Percentiles rank a stretch among this genome's conserved stretches.
phyloP scores from a whole-genome alignment of 352 stramenopile species.

The Globisporangium spiculum region DNA sequence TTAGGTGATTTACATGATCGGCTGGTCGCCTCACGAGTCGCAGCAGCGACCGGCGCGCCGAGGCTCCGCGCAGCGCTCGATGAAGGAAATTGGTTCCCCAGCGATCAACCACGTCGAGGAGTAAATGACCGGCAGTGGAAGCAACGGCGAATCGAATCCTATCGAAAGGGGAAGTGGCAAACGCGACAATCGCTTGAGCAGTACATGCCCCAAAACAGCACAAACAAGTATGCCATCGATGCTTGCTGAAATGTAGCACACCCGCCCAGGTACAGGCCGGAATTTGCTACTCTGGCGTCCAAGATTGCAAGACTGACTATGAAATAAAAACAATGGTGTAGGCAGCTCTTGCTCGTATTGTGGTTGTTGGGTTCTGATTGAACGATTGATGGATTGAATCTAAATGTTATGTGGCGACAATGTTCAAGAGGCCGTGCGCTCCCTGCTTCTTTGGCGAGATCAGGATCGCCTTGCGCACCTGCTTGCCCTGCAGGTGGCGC shows the following conservation, averaged over 20 bases:
- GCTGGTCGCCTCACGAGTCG: slow-evolving; percentile 94
- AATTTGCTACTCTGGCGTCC: background rate
- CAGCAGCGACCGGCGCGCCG: slow-evolving; percentile 91
- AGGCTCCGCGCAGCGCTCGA: slow-evolving; percentile 70
- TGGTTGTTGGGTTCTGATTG: background rate
- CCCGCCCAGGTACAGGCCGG: background rate
- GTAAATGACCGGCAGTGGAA: background rate
- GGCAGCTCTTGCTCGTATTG: background rate
- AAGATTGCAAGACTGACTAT: background rate
- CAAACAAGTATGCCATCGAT: too few relatives aligned
- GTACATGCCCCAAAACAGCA: too few relatives aligned
- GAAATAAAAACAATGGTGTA: background rate
- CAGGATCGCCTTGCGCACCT: slow-evolving; percentile 71
- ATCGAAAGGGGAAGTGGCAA: background rate
- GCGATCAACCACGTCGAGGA: slow-evolving; percentile 19
- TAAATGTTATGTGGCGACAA: slow-evolving; percentile 47
- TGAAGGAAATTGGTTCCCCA: slow-evolving; percentile 63
- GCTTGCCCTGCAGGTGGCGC: slow-evolving; percentile 63
- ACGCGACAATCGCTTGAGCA: too few relatives aligned
- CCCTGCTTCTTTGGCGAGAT: slow-evolving; percentile 82
- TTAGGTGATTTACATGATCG: slow-evolving; percentile 96
- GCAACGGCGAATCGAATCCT: background rate
- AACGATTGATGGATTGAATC: background rate
- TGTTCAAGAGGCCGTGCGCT: slow-evolving; percentile 73
- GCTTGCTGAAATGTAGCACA: background rate